These are phyloP conservation scores for Ascochyta clinopodiicola DNA, from an alignment of 2,329 filamentous ascomycete species.

Conservation along the genomic window DNA sequence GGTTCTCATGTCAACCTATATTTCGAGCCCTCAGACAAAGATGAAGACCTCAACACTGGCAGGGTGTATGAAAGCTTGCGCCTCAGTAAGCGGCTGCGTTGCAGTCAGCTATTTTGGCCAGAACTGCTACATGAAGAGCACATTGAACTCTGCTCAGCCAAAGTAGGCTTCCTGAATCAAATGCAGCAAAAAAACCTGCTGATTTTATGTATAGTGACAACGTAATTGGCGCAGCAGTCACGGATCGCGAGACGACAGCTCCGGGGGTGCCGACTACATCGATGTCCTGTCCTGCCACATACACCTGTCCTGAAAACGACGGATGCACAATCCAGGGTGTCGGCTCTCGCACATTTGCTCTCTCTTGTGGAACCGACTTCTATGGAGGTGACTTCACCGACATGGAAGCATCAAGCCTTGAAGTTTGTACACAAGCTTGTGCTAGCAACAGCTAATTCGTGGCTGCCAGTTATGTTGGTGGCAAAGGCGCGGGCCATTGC, in stretches of 20 bases:
- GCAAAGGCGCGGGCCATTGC: neutral
- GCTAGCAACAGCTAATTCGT: neutral
- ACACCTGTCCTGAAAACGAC: conserved; percentile 3
- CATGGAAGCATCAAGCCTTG: neutral
- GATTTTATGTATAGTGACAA: neutral
- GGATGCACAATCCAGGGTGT: neutral
- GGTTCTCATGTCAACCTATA: neutral
- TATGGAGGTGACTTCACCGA: conserved; percentile 3
- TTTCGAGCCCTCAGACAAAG: too few species aligned
- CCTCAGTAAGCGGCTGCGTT: neutral
- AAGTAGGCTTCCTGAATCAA: too few species aligned
- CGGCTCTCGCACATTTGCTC: neutral
- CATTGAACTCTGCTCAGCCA: neutral
- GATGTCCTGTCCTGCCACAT: neutral
- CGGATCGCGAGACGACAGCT: neutral
- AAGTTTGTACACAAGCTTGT: conserved; percentile 1
- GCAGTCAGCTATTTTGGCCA: conserved; percentile 4
- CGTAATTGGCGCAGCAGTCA: neutral
- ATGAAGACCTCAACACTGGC: neutral
- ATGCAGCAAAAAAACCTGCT: neutral
- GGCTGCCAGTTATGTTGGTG: neutral
- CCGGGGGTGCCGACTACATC: neutral
- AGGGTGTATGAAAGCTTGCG: neutral
- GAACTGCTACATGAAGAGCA: conserved; percentile 6
- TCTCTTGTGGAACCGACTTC: neutral